Evolutionary conservation across 495 filamentous ascomycete species (phyloP), one percentile per base, ranked within the genome.

Genomic region (Entonaema liquescens): DNA sequence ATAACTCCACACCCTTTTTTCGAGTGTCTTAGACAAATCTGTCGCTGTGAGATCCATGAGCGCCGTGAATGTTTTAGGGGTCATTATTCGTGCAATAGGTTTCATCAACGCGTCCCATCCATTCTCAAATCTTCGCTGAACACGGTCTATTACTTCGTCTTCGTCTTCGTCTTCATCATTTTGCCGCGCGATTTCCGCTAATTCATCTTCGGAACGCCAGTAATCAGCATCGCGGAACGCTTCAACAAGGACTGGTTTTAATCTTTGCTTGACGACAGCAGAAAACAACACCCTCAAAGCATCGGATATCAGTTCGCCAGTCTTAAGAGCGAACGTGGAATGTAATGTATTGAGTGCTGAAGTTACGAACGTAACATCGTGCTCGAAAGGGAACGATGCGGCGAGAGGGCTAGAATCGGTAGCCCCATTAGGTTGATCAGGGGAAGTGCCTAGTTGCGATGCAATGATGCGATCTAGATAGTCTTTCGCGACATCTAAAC

Each of bases 151-250:
- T 36, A 83, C 52, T 36, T 82, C 80, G 8, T 85, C 85, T 54
- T 82, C 80, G 8, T 85, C 85, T 54, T 84, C 82, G 52, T 85
- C 79, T 67, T 87, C 84, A 62, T 87, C 85, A 59, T 83, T 80
- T 57, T 83, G 76, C 12, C 75, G 76, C 0, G 81, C 82, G 15
- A 82, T 72, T 44, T 87, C 86, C 26, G 74, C 78, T 8, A 85
- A 75, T 50, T 87, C 85, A 2, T 86, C 86, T 73, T 85, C 82
- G 1, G 79, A 79, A 5, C 84, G 77, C 47, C 77, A 75, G 82
- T 99, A 99, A 77, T 97, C 93, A 36, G 92, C 90, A 76, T 97
- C 94, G 23, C 94, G 90, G 83, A 97, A 99, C 5, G 94, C 87
- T 65, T 98, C 94, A 28, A 90, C 86, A 13, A 98, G 85, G 31